Conservation (phyloP, 2,329 filamentous ascomycete species). For the Pseudonectria foliicola region DNA sequence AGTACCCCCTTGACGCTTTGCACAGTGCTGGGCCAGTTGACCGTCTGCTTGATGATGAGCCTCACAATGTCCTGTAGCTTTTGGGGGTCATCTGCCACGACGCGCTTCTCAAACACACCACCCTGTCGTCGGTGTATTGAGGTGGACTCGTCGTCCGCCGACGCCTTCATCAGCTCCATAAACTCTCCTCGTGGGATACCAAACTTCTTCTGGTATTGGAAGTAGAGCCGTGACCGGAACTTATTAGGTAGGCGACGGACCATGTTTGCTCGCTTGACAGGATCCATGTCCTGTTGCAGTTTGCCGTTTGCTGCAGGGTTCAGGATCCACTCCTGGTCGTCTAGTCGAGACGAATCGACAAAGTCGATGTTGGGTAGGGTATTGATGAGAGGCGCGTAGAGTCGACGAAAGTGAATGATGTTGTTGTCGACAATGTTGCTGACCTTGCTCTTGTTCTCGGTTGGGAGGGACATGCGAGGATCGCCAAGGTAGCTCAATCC, state of each 20-base stretch:
- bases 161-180: slow-evolving; percentile 72
- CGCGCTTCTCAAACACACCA: slow-evolving; percentile 78
- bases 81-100: slow-evolving; percentile 61
- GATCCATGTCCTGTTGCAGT: slow-evolving; percentile 87
- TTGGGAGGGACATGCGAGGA: slow-evolving; percentile 85
- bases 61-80: slow-evolving; percentile 66
- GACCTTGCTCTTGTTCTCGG: slow-evolving; percentile 88
- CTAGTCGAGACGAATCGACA: slow-evolving; percentile 43
- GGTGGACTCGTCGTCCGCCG: slow-evolving; percentile 60
- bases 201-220: slow-evolving; percentile 88
- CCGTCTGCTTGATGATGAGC: slow-evolving; percentile 75
- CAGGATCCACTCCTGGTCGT: slow-evolving; percentile 34
- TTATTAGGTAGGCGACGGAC: slow-evolving; percentile 80
- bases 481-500: slow-evolving; percentile 92
- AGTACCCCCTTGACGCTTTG: slow-evolving; percentile 81
- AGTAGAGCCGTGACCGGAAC: slow-evolving; percentile 87
- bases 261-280: slow-evolving; percentile 88
- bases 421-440: slow-evolving; percentile 91
- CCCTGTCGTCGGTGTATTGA: slow-evolving; percentile 68
- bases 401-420: slow-evolving; percentile 79
- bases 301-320: slow-evolving; percentile 52
- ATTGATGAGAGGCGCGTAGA: slow-evolving; percentile 84
- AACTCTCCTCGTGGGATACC: slow-evolving; percentile 79
- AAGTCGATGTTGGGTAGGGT: slow-evolving; percentile 85
- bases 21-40: slow-evolving; percentile 83